phyloP scores from a whole-genome alignment of 2,329 filamentous ascomycete genomes.

The Fusarium sp. region DNA sequence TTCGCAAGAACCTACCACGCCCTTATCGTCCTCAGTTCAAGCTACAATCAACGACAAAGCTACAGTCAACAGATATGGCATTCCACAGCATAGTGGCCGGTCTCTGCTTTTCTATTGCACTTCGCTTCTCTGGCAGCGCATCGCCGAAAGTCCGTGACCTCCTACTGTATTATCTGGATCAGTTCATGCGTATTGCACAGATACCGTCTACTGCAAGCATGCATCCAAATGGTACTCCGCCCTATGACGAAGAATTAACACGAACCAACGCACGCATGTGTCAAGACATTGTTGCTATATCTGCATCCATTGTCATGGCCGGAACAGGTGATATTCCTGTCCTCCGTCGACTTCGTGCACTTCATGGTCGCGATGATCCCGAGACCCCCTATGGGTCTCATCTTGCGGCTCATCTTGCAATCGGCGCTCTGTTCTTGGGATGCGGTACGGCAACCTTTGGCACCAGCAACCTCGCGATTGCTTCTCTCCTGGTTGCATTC shows the following conservation, averaged over 20 bases:
- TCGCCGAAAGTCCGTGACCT: slow-evolving; percentile 81
- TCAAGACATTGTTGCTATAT: slow-evolving; percentile 86
- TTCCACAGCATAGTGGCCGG: slow-evolving; percentile 94
- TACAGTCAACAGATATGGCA: slow-evolving; percentile 86
- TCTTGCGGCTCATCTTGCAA: slow-evolving; percentile 90
- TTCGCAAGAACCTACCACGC: slow-evolving; percentile 77
- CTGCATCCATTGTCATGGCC: slow-evolving; percentile 91
- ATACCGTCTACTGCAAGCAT: slow-evolving; percentile 57
- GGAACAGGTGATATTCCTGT: slow-evolving; percentile 91
- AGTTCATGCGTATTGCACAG: slow-evolving; percentile 82
- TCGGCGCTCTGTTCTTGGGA: slow-evolving; percentile 90
- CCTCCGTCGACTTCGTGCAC: slow-evolving; percentile 84
- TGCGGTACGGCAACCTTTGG: slow-evolving; percentile 94
- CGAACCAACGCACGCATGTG: slow-evolving; percentile 89
- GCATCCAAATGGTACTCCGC: slow-evolving; percentile 50
- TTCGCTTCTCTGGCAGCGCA: slow-evolving; percentile 80
- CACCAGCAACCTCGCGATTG: slow-evolving; percentile 87
- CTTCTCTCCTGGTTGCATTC: slow-evolving; percentile 87
- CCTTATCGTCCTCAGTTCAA: slow-evolving; percentile 74
- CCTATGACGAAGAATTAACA: slow-evolving; percentile 87
- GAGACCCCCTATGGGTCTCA: slow-evolving; percentile 95
- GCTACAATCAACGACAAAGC: slow-evolving; percentile 68
- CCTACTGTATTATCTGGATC: slow-evolving; percentile 84
- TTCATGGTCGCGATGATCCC: slow-evolving; percentile 87
- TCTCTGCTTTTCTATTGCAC: slow-evolving; percentile 82